Percentiles rank a stretch among this genome's conserved stretches.
Conservation (phyloP, 805 yeast genomes). For the Candida cerambycidarum region DNA sequence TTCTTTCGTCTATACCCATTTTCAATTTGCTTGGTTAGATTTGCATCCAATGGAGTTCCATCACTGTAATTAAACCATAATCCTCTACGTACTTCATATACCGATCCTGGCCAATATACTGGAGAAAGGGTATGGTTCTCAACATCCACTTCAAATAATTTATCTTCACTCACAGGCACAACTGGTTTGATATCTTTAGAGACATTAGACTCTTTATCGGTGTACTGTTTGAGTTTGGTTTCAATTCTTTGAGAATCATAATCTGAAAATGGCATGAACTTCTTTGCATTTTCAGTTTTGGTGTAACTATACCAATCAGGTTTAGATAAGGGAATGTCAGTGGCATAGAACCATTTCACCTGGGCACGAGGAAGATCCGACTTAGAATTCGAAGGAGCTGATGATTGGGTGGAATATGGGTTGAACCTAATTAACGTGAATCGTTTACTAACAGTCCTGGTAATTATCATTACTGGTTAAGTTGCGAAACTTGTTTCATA, state of each 20-base stretch:
- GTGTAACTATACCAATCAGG: constrained; percentile 60
- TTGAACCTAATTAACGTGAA: too few relatives aligned
- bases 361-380: constrained; percentile 18
- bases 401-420: too few relatives aligned
- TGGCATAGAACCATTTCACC: constrained; percentile 77
- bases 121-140: constrained; percentile 56
- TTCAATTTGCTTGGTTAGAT: constrained; percentile 60
- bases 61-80: constrained; percentile 67
- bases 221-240: constrained; percentile 33
- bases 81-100: constrained; percentile 80
- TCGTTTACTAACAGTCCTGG: too few relatives aligned
- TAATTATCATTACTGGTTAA: too few relatives aligned
- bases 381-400: too few relatives aligned
- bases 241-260: constrained; percentile 67
- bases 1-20: constrained; percentile 43
- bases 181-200: constrained; percentile 8
- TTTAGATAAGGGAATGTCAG: constrained; percentile 69
- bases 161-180: constrained; percentile 78
- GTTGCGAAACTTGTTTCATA: too few relatives aligned
- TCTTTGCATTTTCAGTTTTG: constrained; percentile 50
- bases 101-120: constrained; percentile 86
- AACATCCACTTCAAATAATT: constrained; percentile 71
- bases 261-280: constrained; percentile 66
- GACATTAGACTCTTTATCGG: constrained; percentile 7
- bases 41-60: constrained; percentile 53